These are phyloP conservation scores for Phellinidium pouzarii DNA, from an alignment of 1,284 basidiomycete genomes.

Conservation along the genomic window DNA sequence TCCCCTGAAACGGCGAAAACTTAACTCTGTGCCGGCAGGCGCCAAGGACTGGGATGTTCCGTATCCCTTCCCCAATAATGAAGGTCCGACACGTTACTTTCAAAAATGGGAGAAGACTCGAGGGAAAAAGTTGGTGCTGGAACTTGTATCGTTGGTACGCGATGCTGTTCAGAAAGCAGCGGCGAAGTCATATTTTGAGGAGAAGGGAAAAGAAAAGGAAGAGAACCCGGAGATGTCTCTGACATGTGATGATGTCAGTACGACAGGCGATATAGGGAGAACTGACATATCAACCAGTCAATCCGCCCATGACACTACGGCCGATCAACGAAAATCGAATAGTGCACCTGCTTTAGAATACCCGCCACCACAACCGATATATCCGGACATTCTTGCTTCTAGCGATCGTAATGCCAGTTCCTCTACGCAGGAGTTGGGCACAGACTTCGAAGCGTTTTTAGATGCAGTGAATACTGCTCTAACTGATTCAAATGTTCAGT, in stretches of 20 bases:
- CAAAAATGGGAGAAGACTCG: constrained; percentile 57
- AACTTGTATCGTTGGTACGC: constrained; percentile 56
- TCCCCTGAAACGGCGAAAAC: constrained; percentile 49
- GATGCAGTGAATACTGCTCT: constrained; percentile 10
- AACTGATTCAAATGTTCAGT: not conserved
- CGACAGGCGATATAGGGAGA: not conserved
- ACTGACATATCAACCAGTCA: not conserved
- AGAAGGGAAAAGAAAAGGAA: constrained; percentile 17
- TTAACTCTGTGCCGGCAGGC: constrained; percentile 64
- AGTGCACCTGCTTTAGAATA: not conserved
- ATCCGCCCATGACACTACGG: not conserved
- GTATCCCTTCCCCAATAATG: constrained; percentile 62
- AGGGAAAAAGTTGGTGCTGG: constrained; percentile 50
- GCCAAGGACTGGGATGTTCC: constrained; percentile 75
- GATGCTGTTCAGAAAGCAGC: constrained; percentile 49
- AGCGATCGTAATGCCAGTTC: not conserved
- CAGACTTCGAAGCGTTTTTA: constrained; percentile 10
- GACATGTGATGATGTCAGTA: not conserved
- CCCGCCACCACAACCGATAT: not conserved
- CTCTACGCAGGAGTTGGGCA: not conserved
- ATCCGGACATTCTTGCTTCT: not conserved
- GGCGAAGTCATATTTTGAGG: constrained; percentile 34
- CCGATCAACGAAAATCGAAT: not conserved
- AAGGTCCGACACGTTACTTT: constrained; percentile 57
- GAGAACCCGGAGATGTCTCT: constrained; percentile 2